These are phyloP conservation scores for Antarctomyces pellizariae DNA, from an alignment of 495 filamentous ascomycete genomes.

Conservation along the genomic window DNA sequence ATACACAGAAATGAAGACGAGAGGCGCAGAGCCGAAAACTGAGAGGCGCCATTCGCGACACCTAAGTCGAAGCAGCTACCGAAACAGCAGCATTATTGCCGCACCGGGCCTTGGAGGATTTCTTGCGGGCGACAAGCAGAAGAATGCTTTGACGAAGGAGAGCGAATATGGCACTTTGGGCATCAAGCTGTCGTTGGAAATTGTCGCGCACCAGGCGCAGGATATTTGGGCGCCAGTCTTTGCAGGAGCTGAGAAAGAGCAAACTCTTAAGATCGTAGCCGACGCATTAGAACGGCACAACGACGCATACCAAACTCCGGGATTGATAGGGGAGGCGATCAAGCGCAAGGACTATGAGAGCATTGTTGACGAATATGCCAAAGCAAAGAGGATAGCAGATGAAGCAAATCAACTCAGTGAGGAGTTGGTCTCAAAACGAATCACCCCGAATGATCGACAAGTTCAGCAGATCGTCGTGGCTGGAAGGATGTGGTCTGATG, in stretches of 20 bases:
- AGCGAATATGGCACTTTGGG: constrained; percentile 85
- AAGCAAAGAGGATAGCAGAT: constrained; percentile 50
- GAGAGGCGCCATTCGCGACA: constrained; percentile 31
- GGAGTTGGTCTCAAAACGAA: constrained; percentile 20
- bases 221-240: constrained; percentile 92
- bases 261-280: constrained; percentile 52
- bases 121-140: constrained; percentile 36
- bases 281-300: constrained; percentile 51
- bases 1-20: constrained; percentile 90
- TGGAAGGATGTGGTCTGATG: constrained; percentile 85
- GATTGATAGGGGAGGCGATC: constrained; percentile 58
- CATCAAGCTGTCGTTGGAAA: constrained; percentile 65
- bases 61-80: constrained; percentile 36
- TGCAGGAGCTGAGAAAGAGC: constrained; percentile 78
- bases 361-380: constrained; percentile 64
- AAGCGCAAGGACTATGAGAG: constrained; percentile 73
- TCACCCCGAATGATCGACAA: constrained; percentile 42
- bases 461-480: constrained; percentile 68
- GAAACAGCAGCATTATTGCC: constrained; percentile 23
- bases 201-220: constrained; percentile 80
- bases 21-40: constrained; percentile 36
- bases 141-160: constrained; percentile 81
- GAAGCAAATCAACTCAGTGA: constrained; percentile 40
- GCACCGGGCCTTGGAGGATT: no score
- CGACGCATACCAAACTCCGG: constrained; percentile 56